Conservation (phyloP, 208 protist species). For the Naegleria lovaniensis region DNA sequence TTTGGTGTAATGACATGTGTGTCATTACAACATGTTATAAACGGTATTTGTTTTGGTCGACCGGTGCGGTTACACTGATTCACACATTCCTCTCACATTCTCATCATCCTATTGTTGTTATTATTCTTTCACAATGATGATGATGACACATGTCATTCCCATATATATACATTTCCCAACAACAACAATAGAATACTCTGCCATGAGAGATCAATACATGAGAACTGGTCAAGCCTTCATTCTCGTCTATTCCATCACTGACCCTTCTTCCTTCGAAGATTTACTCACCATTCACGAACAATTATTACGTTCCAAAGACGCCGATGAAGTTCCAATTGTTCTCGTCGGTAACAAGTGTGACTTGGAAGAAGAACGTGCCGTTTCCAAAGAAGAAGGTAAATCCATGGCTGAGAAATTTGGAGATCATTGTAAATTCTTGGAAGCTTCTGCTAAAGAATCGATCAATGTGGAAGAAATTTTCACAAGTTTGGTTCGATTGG, state of each 20-base stretch:
- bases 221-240: conserved; percentile 57
- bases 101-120: too few species aligned
- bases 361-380: conserved; percentile 60
- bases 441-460: conserved; percentile 53
- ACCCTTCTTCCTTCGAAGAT: conserved; percentile 50
- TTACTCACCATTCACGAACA: conserved; percentile 47
- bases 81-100: too few species aligned
- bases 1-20: too few species aligned
- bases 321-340: conserved; percentile 50
- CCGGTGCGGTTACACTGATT: too few species aligned
- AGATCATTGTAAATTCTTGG: conserved; percentile 43
- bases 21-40: too few species aligned
- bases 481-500: conserved; percentile 39
- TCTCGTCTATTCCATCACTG: conserved; percentile 50
- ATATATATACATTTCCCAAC: too few species aligned
- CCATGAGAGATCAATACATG: conserved; percentile 49
- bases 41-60: too few species aligned
- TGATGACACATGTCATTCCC: too few species aligned
- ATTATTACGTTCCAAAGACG: conserved; percentile 56
- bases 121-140: too few species aligned
- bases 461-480: conserved; percentile 53
- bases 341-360: conserved; percentile 65
- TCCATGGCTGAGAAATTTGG: conserved; percentile 20
- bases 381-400: conserved; percentile 40
- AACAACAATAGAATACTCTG: conserved; percentile 43